Percentiles rank a stretch among this genome's conserved stretches.
Evolutionary conservation across 176 grass and related monocot species (phyloP).

Genomic region (Carex pumila): DNA sequence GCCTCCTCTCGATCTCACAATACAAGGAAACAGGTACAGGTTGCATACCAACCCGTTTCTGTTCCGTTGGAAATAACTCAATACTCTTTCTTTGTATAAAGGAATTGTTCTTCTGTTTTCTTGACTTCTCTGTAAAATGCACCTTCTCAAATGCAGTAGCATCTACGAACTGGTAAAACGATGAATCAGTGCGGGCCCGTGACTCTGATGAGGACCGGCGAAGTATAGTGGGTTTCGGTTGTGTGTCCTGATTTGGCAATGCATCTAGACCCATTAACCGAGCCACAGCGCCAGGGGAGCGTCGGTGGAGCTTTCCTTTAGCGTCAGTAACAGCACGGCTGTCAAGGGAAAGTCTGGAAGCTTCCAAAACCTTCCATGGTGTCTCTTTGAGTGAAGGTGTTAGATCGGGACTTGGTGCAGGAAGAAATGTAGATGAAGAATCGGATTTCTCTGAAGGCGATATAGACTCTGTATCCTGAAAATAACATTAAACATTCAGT

Average conservation of each 20-base stretch:
- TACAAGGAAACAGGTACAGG: conserved; percentile 6
- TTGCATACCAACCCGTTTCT: conserved; percentile 6
- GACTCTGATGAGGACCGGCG: conserved; percentile 35
- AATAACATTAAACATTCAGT: neutral
- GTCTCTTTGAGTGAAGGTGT: neutral
- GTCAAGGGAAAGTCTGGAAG: conserved; percentile 25
- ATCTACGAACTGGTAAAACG: conserved; percentile 33
- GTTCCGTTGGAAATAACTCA: conserved; percentile 25
- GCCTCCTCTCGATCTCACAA: conserved; percentile 26
- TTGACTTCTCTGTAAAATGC: neutral
- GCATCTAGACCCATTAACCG: conserved; percentile 40
- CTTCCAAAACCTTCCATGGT: conserved; percentile 27
- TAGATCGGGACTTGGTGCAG: neutral
- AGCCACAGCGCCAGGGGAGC: conserved; percentile 34
- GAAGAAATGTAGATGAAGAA: neutral
- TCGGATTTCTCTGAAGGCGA: conserved; percentile 30
- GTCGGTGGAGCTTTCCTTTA: conserved; percentile 19
- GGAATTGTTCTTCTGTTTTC: conserved; percentile 26
- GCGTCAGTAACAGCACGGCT: conserved; percentile 17
- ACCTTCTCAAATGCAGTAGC: conserved; percentile 17
- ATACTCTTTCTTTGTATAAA: conserved; percentile 28
- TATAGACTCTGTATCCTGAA: conserved; percentile 22
- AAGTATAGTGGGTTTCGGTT: conserved; percentile 9
- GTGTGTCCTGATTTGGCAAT: conserved; percentile 9
- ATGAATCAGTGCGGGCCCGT: neutral